Conservation (phyloP, 2,329 filamentous ascomycete genomes). For the Aaosphaeria pasadenensis region DNA sequence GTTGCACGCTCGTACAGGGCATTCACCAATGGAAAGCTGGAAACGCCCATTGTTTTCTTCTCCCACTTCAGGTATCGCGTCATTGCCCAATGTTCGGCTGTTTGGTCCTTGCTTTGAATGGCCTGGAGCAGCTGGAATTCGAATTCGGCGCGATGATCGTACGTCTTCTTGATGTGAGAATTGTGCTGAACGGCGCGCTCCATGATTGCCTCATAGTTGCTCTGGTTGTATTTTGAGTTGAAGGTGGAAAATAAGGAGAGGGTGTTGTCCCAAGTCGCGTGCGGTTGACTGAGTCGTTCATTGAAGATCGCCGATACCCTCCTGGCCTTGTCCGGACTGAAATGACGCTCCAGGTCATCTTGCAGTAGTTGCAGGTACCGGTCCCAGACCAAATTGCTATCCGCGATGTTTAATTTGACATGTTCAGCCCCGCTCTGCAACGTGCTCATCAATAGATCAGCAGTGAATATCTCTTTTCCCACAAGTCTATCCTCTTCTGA, state of each 20-base stretch:
- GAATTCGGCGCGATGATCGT: conserved; percentile 63
- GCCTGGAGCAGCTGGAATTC: conserved; percentile 66
- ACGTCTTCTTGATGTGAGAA: conserved; percentile 61
- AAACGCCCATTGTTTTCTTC: conserved; percentile 56
- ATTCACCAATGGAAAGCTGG: conserved; percentile 53
- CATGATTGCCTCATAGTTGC: conserved; percentile 74
- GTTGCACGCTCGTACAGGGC: conserved; percentile 77
- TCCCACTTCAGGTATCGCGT: conserved; percentile 85
- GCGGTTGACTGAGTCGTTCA: conserved; percentile 68
- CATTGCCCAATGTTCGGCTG: conserved; percentile 54
- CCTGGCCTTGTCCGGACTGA: conserved; percentile 54
- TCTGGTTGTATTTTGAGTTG: conserved; percentile 66
- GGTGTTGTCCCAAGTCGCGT: conserved; percentile 72
- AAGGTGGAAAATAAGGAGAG: conserved; percentile 73
- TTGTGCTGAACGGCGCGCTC: conserved; percentile 63
- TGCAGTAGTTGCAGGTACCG: conserved; percentile 71
- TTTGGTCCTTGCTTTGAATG: conserved; percentile 53
- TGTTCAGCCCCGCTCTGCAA: conserved; percentile 71
- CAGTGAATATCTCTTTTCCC: conserved; percentile 69
- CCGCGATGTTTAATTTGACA: conserved; percentile 70
- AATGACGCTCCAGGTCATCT: conserved; percentile 60
- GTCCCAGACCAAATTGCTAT: conserved; percentile 78
- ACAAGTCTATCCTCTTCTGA: conserved; percentile 66
- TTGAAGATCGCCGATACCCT: conserved; percentile 68
- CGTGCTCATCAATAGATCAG: conserved; percentile 63